Evolutionary conservation across 1,284 basidiomycete species (phyloP), one percentile per base, ranked within the genome.

Genomic region (Rhodofomes roseus): DNA sequence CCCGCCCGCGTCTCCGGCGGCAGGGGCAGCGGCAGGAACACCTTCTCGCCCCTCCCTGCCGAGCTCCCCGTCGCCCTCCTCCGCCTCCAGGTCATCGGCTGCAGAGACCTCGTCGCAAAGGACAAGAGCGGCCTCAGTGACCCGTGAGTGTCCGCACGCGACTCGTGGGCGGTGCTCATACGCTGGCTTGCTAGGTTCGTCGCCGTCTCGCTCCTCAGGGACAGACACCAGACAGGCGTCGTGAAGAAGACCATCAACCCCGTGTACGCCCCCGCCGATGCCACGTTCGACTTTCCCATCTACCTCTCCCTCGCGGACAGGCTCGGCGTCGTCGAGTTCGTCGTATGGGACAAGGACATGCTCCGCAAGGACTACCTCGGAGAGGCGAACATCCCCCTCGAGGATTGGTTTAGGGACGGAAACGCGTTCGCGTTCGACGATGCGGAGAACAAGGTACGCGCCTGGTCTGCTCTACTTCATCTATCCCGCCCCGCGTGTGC

Each of bases 271-370:
- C 66, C 86, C 14, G 87, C 87, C 62, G 85, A 90, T 68, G 89
- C 93, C 12, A 95, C 91, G 0, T 96, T 95, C 69, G 90, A 95
- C 60, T 91, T 94, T 66, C 90, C 92, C 0, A 79, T 97, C 25
- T 92, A 89, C 67, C 79, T 89, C 27, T 89, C 86, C 8, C 79
- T 89, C 34, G 87, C 87, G 0, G 90, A 89, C 57, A 80, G 82
- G 44, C 81, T 94, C 12, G 89, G 90, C 44, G 86, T 84, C 6
- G 69, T 98, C 54, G 95, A 98, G 71, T 80, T 95, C 51, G 89
- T 98, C 34, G 81, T 95, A 0, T 98, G 96, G 96, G 95, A 96
- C 75, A 95, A 92, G 77, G 96, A 96, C 70, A 77, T 89, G 66
- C 74, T 94, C 65, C 85, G 82, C 70, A 95, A 96, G 77, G 95